Evolutionary conservation across 805 yeast species (phyloP).

Genomic region (Priceomyces medius): DNA sequence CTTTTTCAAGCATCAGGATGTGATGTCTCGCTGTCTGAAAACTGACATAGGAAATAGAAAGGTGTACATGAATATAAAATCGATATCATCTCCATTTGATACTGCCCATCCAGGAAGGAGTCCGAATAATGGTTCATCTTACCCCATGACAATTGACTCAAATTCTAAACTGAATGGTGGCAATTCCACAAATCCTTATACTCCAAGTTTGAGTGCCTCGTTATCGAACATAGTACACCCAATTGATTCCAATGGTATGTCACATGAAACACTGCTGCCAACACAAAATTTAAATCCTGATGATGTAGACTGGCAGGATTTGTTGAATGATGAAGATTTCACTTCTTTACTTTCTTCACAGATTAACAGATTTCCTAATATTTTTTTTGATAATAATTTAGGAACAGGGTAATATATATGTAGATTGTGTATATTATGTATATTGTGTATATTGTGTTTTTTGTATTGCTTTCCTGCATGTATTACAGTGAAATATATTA

Average conservation of each 20-base stretch:
- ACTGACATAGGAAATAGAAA: constrained; percentile 1
- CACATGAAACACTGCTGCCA: background rate
- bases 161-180: background rate
- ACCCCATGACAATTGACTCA: background rate
- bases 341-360: constrained; percentile 15
- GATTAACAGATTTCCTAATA: constrained; percentile 27
- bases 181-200: constrained; percentile 5
- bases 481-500: background rate
- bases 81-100: constrained; percentile 1
- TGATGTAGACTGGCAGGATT: constrained; percentile 8
- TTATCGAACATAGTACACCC: constrained; percentile 23
- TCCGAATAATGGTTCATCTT: background rate
- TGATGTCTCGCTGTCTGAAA: background rate
- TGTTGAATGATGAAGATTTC: constrained; percentile 22
- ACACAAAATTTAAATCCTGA: background rate
- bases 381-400: constrained; percentile 35
- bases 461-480: too few relatives aligned
- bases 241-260: constrained; percentile 1
- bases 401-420: constrained; percentile 13
- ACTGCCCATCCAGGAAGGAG: background rate
- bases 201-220: constrained; percentile 23
- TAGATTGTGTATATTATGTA: too few relatives aligned
- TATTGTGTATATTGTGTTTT: background rate
- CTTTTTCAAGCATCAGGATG: constrained; percentile 7
- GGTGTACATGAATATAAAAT: background rate